Percentiles rank a stretch among this genome's conserved stretches.
Conservation (phyloP, 768 basidiomycete genomes). For the Lactarius sp. region DNA sequence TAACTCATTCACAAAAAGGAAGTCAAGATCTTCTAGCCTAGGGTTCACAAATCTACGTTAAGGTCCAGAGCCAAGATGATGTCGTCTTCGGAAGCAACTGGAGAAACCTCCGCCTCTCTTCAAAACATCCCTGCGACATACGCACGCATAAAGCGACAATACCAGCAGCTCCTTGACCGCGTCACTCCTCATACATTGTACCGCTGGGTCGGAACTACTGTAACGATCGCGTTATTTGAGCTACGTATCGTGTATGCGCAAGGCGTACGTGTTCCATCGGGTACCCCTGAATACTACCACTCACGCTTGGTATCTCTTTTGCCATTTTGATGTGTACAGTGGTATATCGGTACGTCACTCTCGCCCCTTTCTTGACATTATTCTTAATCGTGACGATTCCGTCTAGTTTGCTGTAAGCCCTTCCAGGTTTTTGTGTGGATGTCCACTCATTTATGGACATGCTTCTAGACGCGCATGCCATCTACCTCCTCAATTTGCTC, state of each 20-base stretch:
- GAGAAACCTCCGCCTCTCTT: slow-evolving; percentile 27
- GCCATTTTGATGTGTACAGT: slow-evolving; percentile 40
- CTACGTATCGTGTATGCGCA: slow-evolving; percentile 83
- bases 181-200: slow-evolving; percentile 87
- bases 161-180: slow-evolving; percentile 86
- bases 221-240: slow-evolving; percentile 68
- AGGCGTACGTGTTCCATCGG: slow-evolving; percentile 38
- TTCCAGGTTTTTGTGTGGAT: background rate
- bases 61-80: slow-evolving; percentile 16
- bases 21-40: background rate
- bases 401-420: slow-evolving; percentile 63
- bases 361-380: background rate
- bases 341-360: slow-evolving; percentile 79
- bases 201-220: slow-evolving; percentile 79
- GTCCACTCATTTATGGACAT: background rate
- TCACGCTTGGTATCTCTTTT: slow-evolving; percentile 10
- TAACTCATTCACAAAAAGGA: slow-evolving; percentile 3
- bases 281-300: background rate
- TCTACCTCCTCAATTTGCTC: slow-evolving; percentile 93
- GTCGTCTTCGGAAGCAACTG: slow-evolving; percentile 22
- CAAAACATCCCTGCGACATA: slow-evolving; percentile 34
- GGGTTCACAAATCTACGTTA: background rate
- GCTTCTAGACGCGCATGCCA: slow-evolving; percentile 75
- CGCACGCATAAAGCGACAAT: slow-evolving; percentile 61
- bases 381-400: slow-evolving; percentile 9